Evolutionary conservation across 2,329 filamentous ascomycete species (phyloP).

Genomic region (Tolypocladium guangdongense): DNA sequence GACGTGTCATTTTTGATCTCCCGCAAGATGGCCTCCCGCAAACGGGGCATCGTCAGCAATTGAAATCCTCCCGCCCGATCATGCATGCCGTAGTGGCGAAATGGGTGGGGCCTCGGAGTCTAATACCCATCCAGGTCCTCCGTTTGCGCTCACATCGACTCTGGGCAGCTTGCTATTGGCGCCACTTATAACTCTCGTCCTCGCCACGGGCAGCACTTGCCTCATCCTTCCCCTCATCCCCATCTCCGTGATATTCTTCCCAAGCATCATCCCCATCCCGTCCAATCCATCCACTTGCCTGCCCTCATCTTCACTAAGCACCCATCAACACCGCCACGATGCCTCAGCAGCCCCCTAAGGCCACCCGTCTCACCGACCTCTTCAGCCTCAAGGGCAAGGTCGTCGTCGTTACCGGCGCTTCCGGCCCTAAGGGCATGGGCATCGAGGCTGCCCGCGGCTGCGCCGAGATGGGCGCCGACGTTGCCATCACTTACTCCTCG

Average conservation of each 20-base stretch:
- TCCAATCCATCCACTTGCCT: background rate
- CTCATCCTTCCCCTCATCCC: background rate
- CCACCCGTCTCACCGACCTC: slow-evolving; percentile 49
- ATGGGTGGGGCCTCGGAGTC: background rate
- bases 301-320: background rate
- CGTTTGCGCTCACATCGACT: background rate
- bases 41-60: background rate
- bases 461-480: slow-evolving; percentile 59
- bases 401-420: slow-evolving; percentile 59
- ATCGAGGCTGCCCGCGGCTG: slow-evolving; percentile 58
- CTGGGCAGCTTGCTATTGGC: background rate
- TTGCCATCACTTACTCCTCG: slow-evolving; percentile 63
- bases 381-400: slow-evolving; percentile 66
- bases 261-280: background rate
- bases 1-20: background rate
- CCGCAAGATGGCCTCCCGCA: no score
- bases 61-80: no score
- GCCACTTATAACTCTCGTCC: background rate
- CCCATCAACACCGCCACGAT: slow-evolving; percentile 18
- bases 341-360: slow-evolving; percentile 46
- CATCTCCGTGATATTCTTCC: no score
- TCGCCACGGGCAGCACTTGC: background rate
- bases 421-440: slow-evolving; percentile 59
- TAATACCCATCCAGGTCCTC: background rate
- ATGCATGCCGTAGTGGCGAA: background rate